These are phyloP conservation scores for Wickerhamomyces hampshirensis DNA, from an alignment of 805 yeast species.

Conservation along the genomic window DNA sequence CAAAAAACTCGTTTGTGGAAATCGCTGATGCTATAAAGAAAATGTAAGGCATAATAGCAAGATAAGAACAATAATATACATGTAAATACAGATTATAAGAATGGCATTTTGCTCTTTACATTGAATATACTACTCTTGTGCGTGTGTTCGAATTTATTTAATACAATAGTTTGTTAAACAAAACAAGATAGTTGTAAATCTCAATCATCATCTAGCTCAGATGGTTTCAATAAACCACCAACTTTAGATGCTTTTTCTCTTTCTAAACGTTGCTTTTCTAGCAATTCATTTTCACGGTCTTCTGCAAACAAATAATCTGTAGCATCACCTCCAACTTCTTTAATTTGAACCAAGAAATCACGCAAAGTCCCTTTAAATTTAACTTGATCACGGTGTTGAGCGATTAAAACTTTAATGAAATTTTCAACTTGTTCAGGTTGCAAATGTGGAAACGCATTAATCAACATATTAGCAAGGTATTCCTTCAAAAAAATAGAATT, in stretches of 20 bases:
- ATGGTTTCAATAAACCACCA: conserved; percentile 92
- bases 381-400: conserved; percentile 64
- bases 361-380: conserved; percentile 82
- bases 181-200: too few relatives aligned
- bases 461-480: conserved; percentile 75
- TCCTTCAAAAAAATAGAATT: conserved; percentile 76
- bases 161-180: too few relatives aligned
- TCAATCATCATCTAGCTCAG: conserved; percentile 79
- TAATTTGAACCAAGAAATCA: conserved; percentile 94
- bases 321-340: conserved; percentile 92
- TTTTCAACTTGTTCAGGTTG: conserved; percentile 76
- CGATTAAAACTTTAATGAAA: conserved; percentile 73
- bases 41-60: conserved; percentile 7
- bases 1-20: conserved; percentile 68
- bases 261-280: conserved; percentile 64
- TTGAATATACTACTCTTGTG: neutral
- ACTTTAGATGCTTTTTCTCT: conserved; percentile 79
- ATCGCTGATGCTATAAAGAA: conserved; percentile 73
- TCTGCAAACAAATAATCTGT: conserved; percentile 94
- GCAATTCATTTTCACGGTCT: conserved; percentile 74
- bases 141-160: too few relatives aligned
- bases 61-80: conserved; percentile 1
- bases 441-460: conserved; percentile 89
- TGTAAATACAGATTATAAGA: neutral
- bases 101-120: neutral